These are phyloP conservation scores for Melampsora larici-populina DNA, from an alignment of 1,284 basidiomycete species.

Conservation along the genomic window DNA sequence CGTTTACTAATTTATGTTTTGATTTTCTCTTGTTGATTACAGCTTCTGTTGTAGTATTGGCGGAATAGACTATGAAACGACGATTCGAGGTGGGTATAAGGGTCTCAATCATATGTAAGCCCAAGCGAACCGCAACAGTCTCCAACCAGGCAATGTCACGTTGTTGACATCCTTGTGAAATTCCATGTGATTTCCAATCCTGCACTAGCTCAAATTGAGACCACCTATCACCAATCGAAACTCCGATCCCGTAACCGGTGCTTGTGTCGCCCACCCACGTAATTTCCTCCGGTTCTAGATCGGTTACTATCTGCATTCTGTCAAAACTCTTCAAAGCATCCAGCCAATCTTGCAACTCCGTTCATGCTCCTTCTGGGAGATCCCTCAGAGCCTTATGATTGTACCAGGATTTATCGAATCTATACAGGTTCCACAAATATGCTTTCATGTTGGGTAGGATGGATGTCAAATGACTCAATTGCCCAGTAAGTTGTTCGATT, in stretches of 20 bases:
- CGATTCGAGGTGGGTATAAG: neutral
- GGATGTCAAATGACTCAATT: neutral
- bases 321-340: too few species aligned
- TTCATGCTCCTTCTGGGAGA: neutral
- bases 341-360: neutral
- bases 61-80: neutral
- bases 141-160: neutral
- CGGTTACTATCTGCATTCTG: neutral
- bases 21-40: slow-evolving; percentile 15
- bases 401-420: neutral
- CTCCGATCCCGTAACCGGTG: neutral
- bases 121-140: too few species aligned
- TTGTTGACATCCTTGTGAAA: too few species aligned
- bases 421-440: neutral
- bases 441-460: neutral
- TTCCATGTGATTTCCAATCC: too few species aligned
- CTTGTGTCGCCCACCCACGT: slow-evolving; percentile 6
- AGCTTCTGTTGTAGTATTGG: slow-evolving; percentile 15
- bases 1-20: neutral
- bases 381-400: neutral
- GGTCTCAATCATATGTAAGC: neutral
- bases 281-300: neutral
- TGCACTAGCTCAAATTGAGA: neutral
- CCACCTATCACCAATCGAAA: neutral
- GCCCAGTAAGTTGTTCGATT: neutral